A percentile compares a stretch with the other conserved stretches of the same genome.
Evolutionary conservation across 2,329 filamentous ascomycete genomes (phyloP).

Genomic region (Lasiodiplodia hormozganensis): DNA sequence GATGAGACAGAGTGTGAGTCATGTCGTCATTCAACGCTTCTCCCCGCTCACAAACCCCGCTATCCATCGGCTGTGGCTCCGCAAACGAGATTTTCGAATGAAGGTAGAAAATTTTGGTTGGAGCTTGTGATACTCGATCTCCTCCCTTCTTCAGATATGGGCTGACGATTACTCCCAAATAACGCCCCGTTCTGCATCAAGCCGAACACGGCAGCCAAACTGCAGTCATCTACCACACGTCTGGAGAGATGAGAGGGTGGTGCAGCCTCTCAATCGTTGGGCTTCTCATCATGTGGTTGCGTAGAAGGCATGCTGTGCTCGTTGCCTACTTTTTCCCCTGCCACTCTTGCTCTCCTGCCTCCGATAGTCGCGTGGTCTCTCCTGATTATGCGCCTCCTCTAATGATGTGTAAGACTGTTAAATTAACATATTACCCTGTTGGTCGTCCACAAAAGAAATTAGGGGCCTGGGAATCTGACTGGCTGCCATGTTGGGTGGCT

Average conservation of each 20-base stretch:
- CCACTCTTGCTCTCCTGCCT: neutral
- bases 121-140: neutral
- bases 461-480: neutral
- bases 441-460: neutral
- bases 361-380: neutral
- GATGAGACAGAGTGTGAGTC: neutral
- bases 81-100: neutral
- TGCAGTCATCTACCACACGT: conserved; percentile 11
- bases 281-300: neutral
- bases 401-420: neutral
- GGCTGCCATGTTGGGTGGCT: neutral
- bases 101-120: neutral
- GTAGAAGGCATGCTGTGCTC: conserved; percentile 9
- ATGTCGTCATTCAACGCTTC: conserved; percentile 1
- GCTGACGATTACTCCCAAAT: neutral
- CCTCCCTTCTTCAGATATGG: neutral
- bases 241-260: neutral
- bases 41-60: neutral
- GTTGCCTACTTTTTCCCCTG: conserved; percentile 11
- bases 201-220: neutral
- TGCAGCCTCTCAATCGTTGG: neutral
- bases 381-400: neutral
- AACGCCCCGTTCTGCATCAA: neutral
- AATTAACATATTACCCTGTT: neutral
- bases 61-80: neutral